Evolutionary conservation across 164 flowering plant species (phyloP).

Genomic region (Pachysandra terminalis): DNA sequence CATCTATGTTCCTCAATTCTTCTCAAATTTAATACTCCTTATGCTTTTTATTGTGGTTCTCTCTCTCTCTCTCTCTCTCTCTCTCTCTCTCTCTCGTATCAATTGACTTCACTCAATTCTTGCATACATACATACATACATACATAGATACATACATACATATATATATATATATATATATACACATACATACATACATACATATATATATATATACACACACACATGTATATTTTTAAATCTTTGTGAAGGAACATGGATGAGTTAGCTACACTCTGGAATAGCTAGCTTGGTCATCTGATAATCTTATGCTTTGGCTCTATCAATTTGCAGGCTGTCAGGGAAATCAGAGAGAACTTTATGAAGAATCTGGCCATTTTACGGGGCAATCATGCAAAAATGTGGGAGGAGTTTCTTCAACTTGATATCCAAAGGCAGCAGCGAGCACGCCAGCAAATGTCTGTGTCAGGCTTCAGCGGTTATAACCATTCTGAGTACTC

Average conservation of each 20-base stretch:
- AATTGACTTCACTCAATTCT: neutral
- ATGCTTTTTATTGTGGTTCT: neutral
- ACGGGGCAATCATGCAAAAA: constrained; percentile 65
- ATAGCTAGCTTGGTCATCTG: neutral
- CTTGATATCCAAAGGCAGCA: constrained; percentile 60
- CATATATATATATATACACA: too few species aligned
- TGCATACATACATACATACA: too few species aligned
- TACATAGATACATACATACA: too few species aligned
- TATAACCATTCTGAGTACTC: constrained; percentile 53
- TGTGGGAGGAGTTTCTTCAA: constrained; percentile 92
- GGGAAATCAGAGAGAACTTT: constrained; percentile 75
- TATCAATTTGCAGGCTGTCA: constrained; percentile 47
- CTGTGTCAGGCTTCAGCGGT: constrained; percentile 48
- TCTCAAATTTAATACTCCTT: too few species aligned
- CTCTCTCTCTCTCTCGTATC: neutral
- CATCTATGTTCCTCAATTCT: too few species aligned
- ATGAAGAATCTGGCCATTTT: constrained; percentile 61
- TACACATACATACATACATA: too few species aligned
- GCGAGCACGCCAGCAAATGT: constrained; percentile 41
- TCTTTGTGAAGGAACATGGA: neutral
- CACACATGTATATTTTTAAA: too few species aligned
- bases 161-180: too few species aligned
- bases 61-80: neutral
- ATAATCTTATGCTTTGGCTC: constrained; percentile 4
- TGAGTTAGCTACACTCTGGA: neutral